Conservation (phyloP, 441 rosid genomes). For the Macaranga tanarius region DNA sequence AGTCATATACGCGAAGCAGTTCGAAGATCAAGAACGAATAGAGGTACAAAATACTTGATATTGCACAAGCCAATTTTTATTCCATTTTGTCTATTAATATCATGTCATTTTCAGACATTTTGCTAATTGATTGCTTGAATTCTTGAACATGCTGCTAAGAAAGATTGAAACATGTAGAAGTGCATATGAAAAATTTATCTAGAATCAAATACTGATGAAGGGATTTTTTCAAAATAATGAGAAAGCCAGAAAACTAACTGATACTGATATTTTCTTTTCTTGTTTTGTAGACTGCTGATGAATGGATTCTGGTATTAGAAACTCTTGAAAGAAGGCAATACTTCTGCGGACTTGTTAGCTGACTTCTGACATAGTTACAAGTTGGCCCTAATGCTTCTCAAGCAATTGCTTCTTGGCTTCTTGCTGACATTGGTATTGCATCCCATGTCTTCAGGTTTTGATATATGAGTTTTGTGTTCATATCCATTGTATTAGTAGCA, state of each 20-base stretch:
- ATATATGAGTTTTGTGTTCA: not conserved
- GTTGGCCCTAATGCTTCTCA: not conserved
- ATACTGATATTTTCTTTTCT: not conserved
- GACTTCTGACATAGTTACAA: not conserved
- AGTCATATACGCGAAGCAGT: constrained; percentile 57
- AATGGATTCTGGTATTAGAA: not conserved
- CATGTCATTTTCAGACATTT: too few species aligned
- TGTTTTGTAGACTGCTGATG: constrained; percentile 27
- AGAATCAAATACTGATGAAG: not conserved
- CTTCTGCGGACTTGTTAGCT: not conserved
- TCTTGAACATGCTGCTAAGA: not conserved
- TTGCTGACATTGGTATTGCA: not conserved
- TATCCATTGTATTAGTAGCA: not conserved
- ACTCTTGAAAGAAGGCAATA: constrained; percentile 2
- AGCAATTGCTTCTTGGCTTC: too few species aligned
- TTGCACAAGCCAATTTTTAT: not conserved
- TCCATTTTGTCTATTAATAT: not conserved
- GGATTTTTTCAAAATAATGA: too few species aligned
- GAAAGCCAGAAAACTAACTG: too few species aligned
- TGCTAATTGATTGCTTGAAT: too few species aligned
- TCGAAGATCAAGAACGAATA: constrained; percentile 48
- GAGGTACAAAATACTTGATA: constrained; percentile 33
- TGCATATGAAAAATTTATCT: not conserved
- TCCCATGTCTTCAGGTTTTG: constrained; percentile 1
- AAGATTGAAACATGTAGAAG: not conserved